Conservation (phyloP, 331 rosid genomes). For the Quercus lobata region DNA sequence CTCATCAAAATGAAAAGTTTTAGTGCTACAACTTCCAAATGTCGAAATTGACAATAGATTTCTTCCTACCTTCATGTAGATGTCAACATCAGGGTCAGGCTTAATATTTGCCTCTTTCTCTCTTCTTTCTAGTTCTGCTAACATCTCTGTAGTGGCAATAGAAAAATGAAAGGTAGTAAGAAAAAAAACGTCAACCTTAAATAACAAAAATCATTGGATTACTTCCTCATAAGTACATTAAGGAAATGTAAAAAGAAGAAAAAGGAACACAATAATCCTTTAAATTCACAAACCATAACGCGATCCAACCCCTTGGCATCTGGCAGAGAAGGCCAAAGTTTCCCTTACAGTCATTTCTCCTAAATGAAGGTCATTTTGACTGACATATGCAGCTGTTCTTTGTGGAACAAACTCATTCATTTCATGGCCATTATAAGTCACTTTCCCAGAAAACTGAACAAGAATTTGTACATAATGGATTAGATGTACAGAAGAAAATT, state of each 20-base stretch:
- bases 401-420: slow-evolving; percentile 64
- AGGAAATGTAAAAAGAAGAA: neutral
- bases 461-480: neutral
- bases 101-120: slow-evolving; percentile 59
- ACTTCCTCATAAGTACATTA: neutral
- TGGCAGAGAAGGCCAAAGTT: slow-evolving; percentile 79
- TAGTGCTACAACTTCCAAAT: neutral
- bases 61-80: slow-evolving; percentile 66
- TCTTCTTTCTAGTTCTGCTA: slow-evolving; percentile 69
- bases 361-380: slow-evolving; percentile 62
- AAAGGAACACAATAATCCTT: neutral
- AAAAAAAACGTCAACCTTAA: neutral
- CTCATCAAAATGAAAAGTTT: neutral
- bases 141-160: slow-evolving; percentile 39
- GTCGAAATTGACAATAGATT: neutral
- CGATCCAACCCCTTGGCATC: slow-evolving; percentile 82
- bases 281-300: slow-evolving; percentile 53
- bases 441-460: slow-evolving; percentile 51
- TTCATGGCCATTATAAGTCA: slow-evolving; percentile 65
- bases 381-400: slow-evolving; percentile 68
- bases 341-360: slow-evolving; percentile 87
- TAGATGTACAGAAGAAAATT: neutral
- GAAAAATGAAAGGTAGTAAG: neutral
- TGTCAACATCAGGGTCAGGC: slow-evolving; percentile 72
- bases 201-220: neutral